phyloP scores from a whole-genome alignment of 2,329 filamentous ascomycete genomes.

The Stagonosporopsis vannaccii region DNA sequence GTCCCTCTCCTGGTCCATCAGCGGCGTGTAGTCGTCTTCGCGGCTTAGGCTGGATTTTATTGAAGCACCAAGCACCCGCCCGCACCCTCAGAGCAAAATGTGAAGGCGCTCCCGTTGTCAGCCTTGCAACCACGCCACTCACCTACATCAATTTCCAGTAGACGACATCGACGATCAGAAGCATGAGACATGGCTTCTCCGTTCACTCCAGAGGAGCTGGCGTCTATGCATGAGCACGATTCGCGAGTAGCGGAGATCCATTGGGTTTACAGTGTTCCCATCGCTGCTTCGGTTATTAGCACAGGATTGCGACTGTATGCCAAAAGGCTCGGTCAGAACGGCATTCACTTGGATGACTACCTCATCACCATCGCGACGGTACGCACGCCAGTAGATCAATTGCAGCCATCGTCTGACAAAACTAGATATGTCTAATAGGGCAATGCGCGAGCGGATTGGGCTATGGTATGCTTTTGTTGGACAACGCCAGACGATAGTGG shows the following conservation, averaged over 20 bases:
- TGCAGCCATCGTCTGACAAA: not conserved
- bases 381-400: slow-evolving; percentile 6
- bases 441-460: slow-evolving; percentile 40
- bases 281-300: slow-evolving; percentile 34
- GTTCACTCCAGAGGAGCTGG: slow-evolving; percentile 40
- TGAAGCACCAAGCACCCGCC: not conserved
- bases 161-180: slow-evolving; percentile 2
- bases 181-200: slow-evolving; percentile 29
- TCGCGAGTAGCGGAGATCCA: slow-evolving; percentile 39
- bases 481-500: not conserved
- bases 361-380: slow-evolving; percentile 42
- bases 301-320: slow-evolving; percentile 40
- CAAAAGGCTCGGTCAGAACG: slow-evolving; percentile 40
- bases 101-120: slow-evolving; percentile 13
- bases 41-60: not conserved
- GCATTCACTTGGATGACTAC: slow-evolving; percentile 44
- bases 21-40: not conserved
- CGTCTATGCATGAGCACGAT: slow-evolving; percentile 37
- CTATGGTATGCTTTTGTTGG: slow-evolving; percentile 27
- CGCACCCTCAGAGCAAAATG: slow-evolving; percentile 4
- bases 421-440: slow-evolving; percentile 40
- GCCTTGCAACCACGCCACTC: slow-evolving; percentile 16
- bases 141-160: slow-evolving; percentile 4
- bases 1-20: not conserved
- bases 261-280: slow-evolving; percentile 44